Conservation (phyloP, 208 protist genomes). For the Herpetomonas samuelpessoai region DNA sequence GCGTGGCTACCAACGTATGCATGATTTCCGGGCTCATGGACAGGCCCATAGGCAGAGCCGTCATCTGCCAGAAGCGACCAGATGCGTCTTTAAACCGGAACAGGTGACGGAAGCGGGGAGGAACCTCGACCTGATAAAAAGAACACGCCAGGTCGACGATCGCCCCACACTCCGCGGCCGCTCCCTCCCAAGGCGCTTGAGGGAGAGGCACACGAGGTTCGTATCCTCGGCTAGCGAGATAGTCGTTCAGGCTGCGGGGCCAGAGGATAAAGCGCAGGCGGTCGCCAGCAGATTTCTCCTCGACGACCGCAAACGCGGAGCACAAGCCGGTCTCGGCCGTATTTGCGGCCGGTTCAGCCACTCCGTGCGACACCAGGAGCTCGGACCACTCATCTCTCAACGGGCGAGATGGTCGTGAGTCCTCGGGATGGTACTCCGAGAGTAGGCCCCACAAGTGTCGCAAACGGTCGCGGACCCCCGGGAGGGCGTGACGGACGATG, state of each 20-base stretch:
- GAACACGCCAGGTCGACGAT: conserved; percentile 15
- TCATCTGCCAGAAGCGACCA: conserved; percentile 12
- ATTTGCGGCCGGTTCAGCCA: too few relatives aligned
- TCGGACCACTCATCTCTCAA: too few relatives aligned
- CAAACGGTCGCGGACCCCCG: too few relatives aligned
- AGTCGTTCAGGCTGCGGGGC: conserved; percentile 11
- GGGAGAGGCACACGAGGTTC: conserved; percentile 10
- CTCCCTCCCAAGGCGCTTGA: conserved; percentile 7
- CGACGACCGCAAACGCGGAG: conserved; percentile 5
- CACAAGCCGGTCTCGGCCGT: too few relatives aligned
- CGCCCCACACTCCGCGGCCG: conserved; percentile 2
- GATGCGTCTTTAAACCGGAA: conserved; percentile 8
- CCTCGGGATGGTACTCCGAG: too few relatives aligned
- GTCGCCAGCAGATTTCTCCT: conserved; percentile 8
- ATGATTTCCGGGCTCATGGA: conserved; percentile 13
- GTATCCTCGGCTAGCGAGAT: conserved; percentile 3
- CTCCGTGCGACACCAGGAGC: too few relatives aligned
- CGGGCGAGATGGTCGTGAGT: too few relatives aligned
- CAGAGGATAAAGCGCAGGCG: conserved; percentile 14
- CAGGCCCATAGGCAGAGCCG: conserved; percentile 6
- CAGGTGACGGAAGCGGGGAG: conserved; percentile 3
- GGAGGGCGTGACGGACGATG: too few relatives aligned
- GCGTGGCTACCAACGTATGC: conserved; percentile 5
- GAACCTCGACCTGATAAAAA: conserved; percentile 10
- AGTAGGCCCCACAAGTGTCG: too few relatives aligned